Base-by-base conservation (phyloP, 352 stramenopile species). In the Globisporangium perplexum region DNA sequence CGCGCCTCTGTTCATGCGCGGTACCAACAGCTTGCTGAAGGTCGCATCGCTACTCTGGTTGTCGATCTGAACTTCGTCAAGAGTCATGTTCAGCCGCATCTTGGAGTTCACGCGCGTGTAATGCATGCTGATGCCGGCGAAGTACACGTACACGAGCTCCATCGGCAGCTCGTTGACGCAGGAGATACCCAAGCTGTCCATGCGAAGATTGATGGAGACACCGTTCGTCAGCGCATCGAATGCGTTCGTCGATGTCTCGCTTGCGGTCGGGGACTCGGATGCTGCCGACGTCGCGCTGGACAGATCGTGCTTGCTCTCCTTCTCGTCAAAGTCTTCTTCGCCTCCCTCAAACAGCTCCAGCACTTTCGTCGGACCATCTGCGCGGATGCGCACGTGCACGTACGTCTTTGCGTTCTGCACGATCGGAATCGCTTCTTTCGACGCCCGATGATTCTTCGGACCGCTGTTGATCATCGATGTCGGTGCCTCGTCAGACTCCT, bases 291-390 rank as follows among this genome's bases (percentile, higher is more conserved):
- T 53, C 2, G 73, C 61, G 45, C 75, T 90, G 18, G 82, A 89
- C n/a, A 88, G 14, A 28, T 90, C 82, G n/a, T 83, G 66, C 38
- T 87, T 89, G 36, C 50, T 77, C n/a, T 93, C 82, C 46, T 83
- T 86, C 50, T 91, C 84, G 42, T 92, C 84, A 44, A 83, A 86
- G 47, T 95, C 86, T 60, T 93, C 85, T 59, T 94, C 83, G 5
- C 83, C 83, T 47, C 83, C 86, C 78, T 96, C 86, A 54, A 83
- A 94, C 4, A 96, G 52, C 56, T 96, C 88, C n/a, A 96, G 63
- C 18, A 96, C 88, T 54, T 95, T 96, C 24, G 86, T 96, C 6
- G 86, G 83, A 1, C 88, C 88, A 64, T 96, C 88, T 28, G 88
- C 86, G 50, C 84, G 78, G 41, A 96, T 74, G 18, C 86, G 82